Percentiles rank a stretch among this genome's conserved stretches.
Conservation (phyloP, 1,284 basidiomycete species). For the Moesziomyces sp. region DNA sequence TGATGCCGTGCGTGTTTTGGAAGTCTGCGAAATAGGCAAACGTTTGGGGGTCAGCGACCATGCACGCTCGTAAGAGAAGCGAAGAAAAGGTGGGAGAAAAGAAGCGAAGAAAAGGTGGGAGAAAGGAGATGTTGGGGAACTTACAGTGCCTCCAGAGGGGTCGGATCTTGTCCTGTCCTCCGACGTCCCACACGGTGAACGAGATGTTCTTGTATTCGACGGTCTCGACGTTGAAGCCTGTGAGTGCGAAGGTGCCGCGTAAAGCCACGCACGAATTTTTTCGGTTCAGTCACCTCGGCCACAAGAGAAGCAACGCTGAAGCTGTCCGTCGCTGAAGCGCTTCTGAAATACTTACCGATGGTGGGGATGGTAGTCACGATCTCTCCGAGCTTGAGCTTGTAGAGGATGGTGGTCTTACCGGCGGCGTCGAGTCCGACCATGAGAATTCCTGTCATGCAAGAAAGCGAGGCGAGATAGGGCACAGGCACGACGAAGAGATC, state of each 20-base stretch:
- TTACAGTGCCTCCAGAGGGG: slow-evolving; percentile 99
- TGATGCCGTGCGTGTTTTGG: slow-evolving; percentile 99
- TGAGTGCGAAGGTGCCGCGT: not conserved
- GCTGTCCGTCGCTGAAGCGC: not conserved
- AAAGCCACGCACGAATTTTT: not conserved
- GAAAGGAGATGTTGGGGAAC: slow-evolving; percentile 31
- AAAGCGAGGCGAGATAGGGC: not conserved
- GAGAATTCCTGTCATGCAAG: slow-evolving; percentile 67
- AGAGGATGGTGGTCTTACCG: slow-evolving; percentile 84
- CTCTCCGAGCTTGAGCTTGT: slow-evolving; percentile 99
- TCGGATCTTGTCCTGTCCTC: slow-evolving; percentile 76
- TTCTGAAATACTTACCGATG: slow-evolving; percentile 71
- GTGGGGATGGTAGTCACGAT: slow-evolving; percentile 99
- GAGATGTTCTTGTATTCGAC: slow-evolving; percentile 99
- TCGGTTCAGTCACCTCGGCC: too few species aligned
- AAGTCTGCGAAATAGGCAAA: slow-evolving; percentile 75
- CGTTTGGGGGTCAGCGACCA: not conserved
- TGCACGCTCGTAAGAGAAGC: not conserved
- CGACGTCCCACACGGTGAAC: slow-evolving; percentile 99
- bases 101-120: too few species aligned
- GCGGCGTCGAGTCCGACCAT: slow-evolving; percentile 95
- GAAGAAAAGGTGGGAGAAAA: not conserved
- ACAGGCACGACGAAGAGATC: not conserved
- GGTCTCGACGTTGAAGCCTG: slow-evolving; percentile 85
- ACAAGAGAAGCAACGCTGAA: not conserved